Conservation (phyloP, 768 basidiomycete genomes). For the Hericium erinaceus region DNA sequence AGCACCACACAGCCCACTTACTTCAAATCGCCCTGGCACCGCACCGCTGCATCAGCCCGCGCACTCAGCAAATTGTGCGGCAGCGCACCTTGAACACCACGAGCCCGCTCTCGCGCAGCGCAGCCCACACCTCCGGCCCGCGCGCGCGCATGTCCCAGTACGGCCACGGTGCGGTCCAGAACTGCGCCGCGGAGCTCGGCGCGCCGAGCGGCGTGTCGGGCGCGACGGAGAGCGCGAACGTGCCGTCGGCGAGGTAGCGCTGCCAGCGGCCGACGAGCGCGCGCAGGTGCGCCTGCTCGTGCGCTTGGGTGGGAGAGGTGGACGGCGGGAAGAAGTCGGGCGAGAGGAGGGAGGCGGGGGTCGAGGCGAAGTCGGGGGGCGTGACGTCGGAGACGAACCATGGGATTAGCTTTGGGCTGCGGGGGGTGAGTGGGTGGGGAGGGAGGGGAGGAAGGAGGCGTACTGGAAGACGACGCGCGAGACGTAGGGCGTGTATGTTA, state of each 20-base stretch:
- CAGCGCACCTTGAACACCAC: slow-evolving; percentile 73
- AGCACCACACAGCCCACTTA: slow-evolving; percentile 28
- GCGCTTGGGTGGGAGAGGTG: slow-evolving; percentile 17
- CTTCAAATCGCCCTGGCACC: slow-evolving; percentile 78
- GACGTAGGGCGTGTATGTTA: slow-evolving; percentile 81
- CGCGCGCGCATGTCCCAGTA: slow-evolving; percentile 64
- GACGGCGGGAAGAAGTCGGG: slow-evolving; percentile 49
- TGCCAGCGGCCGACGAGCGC: slow-evolving; percentile 66
- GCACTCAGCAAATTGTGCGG: background rate
- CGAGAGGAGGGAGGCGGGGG: slow-evolving; percentile 49
- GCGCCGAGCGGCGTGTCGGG: slow-evolving; percentile 46
- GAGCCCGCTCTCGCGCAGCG: slow-evolving; percentile 46
- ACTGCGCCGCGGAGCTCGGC: slow-evolving; percentile 31
- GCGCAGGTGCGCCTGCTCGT: slow-evolving; percentile 34
- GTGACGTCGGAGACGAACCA: slow-evolving; percentile 98
- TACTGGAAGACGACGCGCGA: slow-evolving; percentile 86
- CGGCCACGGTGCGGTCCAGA: slow-evolving; percentile 70
- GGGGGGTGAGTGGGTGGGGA: background rate
- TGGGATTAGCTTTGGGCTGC: slow-evolving; percentile 85
- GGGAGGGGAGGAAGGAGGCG: slow-evolving; percentile 18
- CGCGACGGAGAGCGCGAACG: slow-evolving; percentile 68
- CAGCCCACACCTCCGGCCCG: slow-evolving; percentile 41
- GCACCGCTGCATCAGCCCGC: background rate
- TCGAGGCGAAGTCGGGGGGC: slow-evolving; percentile 67
- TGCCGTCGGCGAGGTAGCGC: slow-evolving; percentile 54